phyloP scores from a whole-genome alignment of 345 rosid species.

The Citrus sp. region DNA sequence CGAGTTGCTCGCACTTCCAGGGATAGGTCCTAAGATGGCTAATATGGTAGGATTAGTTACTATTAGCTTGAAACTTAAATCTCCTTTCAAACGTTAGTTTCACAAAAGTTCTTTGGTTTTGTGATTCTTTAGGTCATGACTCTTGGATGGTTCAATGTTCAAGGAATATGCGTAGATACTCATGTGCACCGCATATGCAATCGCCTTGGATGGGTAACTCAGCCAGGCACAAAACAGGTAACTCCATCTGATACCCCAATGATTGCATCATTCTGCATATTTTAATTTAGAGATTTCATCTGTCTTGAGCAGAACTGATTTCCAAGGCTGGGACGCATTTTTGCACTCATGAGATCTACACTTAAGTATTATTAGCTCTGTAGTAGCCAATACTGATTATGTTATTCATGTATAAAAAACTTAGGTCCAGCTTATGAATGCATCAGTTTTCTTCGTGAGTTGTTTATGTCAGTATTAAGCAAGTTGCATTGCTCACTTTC shows the following conservation, averaged over 20 bases:
- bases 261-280: background rate
- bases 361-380: background rate
- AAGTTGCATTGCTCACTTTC: background rate
- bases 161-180: slow-evolving; percentile 94
- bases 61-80: background rate
- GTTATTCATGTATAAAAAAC: background rate
- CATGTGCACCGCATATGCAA: slow-evolving; percentile 94
- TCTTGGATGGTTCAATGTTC: slow-evolving; percentile 80
- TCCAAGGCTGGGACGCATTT: background rate
- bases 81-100: background rate
- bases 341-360: background rate
- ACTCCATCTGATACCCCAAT: background rate
- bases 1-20: slow-evolving; percentile 81
- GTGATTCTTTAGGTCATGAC: slow-evolving; percentile 69
- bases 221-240: slow-evolving; percentile 64
- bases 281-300: background rate
- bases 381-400: background rate
- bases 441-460: background rate
- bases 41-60: slow-evolving; percentile 34
- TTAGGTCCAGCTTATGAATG: background rate
- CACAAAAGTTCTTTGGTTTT: slow-evolving; percentile 3
- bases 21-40: slow-evolving; percentile 91
- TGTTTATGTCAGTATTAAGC: background rate
- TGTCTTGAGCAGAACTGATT: background rate
- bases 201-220: slow-evolving; percentile 92